Base-by-base conservation (phyloP, 768 basidiomycete species). In the Chalciporus piperatus region DNA sequence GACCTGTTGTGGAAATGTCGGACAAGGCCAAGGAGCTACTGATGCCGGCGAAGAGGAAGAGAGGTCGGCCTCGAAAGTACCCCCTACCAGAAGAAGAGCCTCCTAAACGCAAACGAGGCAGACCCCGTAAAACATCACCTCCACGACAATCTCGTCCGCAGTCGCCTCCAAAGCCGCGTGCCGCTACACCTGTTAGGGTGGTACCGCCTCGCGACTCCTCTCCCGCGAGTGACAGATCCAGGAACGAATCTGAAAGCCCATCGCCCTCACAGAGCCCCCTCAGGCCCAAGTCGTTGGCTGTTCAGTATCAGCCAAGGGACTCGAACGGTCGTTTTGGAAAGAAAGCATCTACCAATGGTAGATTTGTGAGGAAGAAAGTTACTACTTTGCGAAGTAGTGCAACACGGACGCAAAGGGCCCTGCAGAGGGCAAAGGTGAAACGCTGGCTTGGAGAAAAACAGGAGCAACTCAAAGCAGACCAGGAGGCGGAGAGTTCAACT, bases 261-360 rank as follows among this genome's bases (percentile, higher is more conserved):
- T 66, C 59, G 19, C 68, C 65, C 14, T 49, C 57, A 20, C 62
- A 60, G 43, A 42, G 56, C 37, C 51, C 57, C 38, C 52, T 64
- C 28, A 75, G 69, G 49, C 72, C 76, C 27, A 74, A 76, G 59
- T 74, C 76, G 3, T 65, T 76, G 14, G 74, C 76, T 6, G 67
- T 74, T 30, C 72, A 78, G 38, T 64, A 68, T 11, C 85, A 87
- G 59, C 85, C 85, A 2, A 75, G 85, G 51, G 78, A 81, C 47
- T 69, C 68, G 16, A 85, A 87, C 55, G 85, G 85, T 39, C 75
- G 84, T 16, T 87, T 88, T 56, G 84, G 83, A 32, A 83, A 79
- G 71, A 85, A 86, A 63, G 73, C 70, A 32, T 70, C 69, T 16
- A 78, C 75, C 12, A 74, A 77, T 43, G 76, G 77, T 45, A 72